Conservation (phyloP, 108 stramenopile species). For the Fistulifera solaris region DNA sequence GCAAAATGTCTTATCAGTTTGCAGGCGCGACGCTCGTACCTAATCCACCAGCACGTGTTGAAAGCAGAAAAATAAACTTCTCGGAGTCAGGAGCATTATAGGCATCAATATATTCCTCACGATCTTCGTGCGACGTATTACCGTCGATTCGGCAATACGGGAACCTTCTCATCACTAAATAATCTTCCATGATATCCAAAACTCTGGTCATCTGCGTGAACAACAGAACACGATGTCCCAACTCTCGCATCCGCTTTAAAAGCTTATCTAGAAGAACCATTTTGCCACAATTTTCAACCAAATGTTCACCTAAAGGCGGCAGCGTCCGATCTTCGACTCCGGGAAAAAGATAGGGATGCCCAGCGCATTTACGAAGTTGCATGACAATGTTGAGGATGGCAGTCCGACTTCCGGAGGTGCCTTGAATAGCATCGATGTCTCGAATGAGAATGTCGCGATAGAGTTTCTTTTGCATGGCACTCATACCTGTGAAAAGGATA, state of each 20-base stretch:
- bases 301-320: slow-evolving; percentile 82
- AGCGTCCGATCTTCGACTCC: slow-evolving; percentile 88
- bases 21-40: neutral
- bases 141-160: slow-evolving; percentile 99
- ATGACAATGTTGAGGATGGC: slow-evolving; percentile 92
- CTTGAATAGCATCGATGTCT: slow-evolving; percentile 77
- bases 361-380: slow-evolving; percentile 98
- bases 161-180: slow-evolving; percentile 72
- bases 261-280: slow-evolving; percentile 87
- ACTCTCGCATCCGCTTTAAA: slow-evolving; percentile 69
- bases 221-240: slow-evolving; percentile 86
- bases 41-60: slow-evolving; percentile 90
- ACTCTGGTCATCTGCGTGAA: slow-evolving; percentile 98
- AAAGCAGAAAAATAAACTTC: slow-evolving; percentile 86
- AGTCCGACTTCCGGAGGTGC: slow-evolving; percentile 61
- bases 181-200: slow-evolving; percentile 93
- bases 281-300: slow-evolving; percentile 83
- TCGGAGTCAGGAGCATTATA: slow-evolving; percentile 88
- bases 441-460: slow-evolving; percentile 86
- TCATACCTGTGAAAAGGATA: slow-evolving; percentile 87
- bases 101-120: slow-evolving; percentile 82
- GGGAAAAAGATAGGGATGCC: slow-evolving; percentile 98
- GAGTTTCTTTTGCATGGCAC: slow-evolving; percentile 84
- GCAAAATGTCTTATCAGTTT: neutral
- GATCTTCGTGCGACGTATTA: slow-evolving; percentile 88